phyloP scores from a whole-genome alignment of 768 basidiomycete genomes.

The Termitomyces sp. region DNA sequence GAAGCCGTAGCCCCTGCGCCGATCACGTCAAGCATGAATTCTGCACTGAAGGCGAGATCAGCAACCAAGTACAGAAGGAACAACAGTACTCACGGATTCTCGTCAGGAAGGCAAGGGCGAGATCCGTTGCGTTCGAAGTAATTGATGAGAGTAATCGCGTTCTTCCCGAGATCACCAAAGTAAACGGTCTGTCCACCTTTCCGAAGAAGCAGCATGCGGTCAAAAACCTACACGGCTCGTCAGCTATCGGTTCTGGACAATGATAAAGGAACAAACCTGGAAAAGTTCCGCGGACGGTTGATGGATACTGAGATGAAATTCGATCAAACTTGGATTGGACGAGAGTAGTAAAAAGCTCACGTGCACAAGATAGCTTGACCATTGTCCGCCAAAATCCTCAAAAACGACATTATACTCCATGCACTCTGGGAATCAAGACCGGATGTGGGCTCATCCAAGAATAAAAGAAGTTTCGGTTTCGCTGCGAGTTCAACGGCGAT shows the following conservation, averaged over 20 bases:
- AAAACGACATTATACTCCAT: constrained; percentile 75
- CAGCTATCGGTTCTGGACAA: background rate
- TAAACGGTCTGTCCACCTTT: constrained; percentile 77
- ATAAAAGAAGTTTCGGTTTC: constrained; percentile 77
- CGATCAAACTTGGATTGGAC: background rate
- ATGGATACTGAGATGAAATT: constrained; percentile 31
- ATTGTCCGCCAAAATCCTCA: constrained; percentile 68
- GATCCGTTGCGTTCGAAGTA: constrained; percentile 77
- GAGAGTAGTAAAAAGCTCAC: constrained; percentile 25
- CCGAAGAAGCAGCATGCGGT: constrained; percentile 63
- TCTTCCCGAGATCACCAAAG: constrained; percentile 65
- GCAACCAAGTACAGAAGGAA: background rate
- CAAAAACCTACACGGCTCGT: constrained; percentile 46
- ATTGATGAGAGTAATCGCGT: constrained; percentile 54
- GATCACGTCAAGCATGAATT: constrained; percentile 66
- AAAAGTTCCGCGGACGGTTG: constrained; percentile 84
- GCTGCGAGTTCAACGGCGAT: constrained; percentile 87
- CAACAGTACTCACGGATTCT: constrained; percentile 56
- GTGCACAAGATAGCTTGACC: constrained; percentile 91
- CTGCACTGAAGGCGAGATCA: constrained; percentile 31
- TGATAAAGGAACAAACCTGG: constrained; percentile 29
- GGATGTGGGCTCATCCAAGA: constrained; percentile 87
- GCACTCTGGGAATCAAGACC: constrained; percentile 85
- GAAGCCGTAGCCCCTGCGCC: constrained; percentile 66
- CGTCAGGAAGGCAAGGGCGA: constrained; percentile 50